phyloP scores from a whole-genome alignment of 2,329 filamentous ascomycete genomes.

The Byssothecium circinans region DNA sequence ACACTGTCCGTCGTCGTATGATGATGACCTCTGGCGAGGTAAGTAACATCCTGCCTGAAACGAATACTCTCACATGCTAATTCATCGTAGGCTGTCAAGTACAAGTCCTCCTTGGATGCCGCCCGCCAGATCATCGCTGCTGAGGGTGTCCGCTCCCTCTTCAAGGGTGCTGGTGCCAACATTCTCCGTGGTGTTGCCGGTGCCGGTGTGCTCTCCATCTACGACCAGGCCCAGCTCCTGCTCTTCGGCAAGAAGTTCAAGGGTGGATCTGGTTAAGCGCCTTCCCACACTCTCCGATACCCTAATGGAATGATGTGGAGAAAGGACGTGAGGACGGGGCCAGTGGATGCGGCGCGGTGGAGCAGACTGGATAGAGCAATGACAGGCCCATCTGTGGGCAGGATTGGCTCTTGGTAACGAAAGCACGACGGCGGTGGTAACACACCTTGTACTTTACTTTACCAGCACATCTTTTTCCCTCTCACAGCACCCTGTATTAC shows the following conservation, averaged over 20 bases:
- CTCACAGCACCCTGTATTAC: constrained; percentile 39
- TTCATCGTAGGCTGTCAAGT: constrained; percentile 88
- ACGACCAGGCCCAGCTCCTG: constrained; percentile 98
- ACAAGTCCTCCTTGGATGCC: constrained; percentile 94
- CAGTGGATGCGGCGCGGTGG: constrained; percentile 30
- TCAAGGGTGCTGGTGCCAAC: constrained; percentile 99
- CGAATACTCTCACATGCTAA: constrained; percentile 16
- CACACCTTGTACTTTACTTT: constrained; percentile 49
- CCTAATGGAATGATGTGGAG: constrained; percentile 41
- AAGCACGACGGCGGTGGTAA: constrained; percentile 45
- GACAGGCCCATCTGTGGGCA: constrained; percentile 33
- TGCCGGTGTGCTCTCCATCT: constrained; percentile 99
- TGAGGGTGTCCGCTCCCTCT: constrained; percentile 98
- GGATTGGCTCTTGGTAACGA: constrained; percentile 48
- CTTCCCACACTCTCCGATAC: constrained; percentile 38
- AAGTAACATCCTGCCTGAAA: constrained; percentile 33
- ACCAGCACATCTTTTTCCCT: constrained; percentile 38
- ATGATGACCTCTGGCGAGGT: constrained; percentile 94
- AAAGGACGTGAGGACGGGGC: constrained; percentile 38
- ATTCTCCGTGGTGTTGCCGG: constrained; percentile 99
- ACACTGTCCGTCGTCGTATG: constrained; percentile 99
- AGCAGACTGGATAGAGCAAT: constrained; percentile 43
- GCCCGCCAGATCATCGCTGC: constrained; percentile 90
- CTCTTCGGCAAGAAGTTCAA: constrained; percentile 99
- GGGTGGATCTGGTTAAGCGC: constrained; percentile 51